These are phyloP conservation scores for Berkeleyomyces basicola DNA, from an alignment of 2,329 filamentous ascomycete species.

Conservation along the genomic window DNA sequence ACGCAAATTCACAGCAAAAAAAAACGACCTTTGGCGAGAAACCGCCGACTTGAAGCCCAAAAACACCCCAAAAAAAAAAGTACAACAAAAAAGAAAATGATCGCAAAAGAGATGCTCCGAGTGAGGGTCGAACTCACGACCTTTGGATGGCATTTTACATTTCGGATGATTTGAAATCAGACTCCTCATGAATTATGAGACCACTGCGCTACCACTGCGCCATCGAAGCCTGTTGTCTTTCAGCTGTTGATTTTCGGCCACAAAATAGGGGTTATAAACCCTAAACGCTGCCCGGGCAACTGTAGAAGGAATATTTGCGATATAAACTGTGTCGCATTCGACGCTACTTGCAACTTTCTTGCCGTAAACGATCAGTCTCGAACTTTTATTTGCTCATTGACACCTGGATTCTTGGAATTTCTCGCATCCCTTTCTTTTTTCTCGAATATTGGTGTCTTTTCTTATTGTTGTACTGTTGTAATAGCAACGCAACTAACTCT, in stretches of 20 bases:
- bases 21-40: too few relatives aligned
- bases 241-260: neutral
- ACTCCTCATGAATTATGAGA: constrained; percentile 14
- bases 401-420: neutral
- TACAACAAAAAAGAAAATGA: neutral
- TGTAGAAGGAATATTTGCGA: neutral
- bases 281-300: neutral
- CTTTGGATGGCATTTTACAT: constrained; percentile 14
- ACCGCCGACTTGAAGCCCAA: too few relatives aligned
- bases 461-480: too few relatives aligned
- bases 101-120: constrained; percentile 11
- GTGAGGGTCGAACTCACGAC: constrained; percentile 16
- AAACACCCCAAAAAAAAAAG: neutral
- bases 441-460: too few relatives aligned
- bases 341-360: neutral
- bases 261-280: neutral
- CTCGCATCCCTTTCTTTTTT: neutral
- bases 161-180: constrained; percentile 12
- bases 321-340: neutral
- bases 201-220: constrained; percentile 14
- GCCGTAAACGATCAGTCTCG: too few relatives aligned
- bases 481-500: too few relatives aligned
- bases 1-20: too few relatives aligned
- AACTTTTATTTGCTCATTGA: too few relatives aligned
- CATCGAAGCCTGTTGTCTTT: constrained; percentile 14